Evolutionary conservation across 139 green algal genomes (phyloP).

Genomic region (Gonium pectorale): DNA sequence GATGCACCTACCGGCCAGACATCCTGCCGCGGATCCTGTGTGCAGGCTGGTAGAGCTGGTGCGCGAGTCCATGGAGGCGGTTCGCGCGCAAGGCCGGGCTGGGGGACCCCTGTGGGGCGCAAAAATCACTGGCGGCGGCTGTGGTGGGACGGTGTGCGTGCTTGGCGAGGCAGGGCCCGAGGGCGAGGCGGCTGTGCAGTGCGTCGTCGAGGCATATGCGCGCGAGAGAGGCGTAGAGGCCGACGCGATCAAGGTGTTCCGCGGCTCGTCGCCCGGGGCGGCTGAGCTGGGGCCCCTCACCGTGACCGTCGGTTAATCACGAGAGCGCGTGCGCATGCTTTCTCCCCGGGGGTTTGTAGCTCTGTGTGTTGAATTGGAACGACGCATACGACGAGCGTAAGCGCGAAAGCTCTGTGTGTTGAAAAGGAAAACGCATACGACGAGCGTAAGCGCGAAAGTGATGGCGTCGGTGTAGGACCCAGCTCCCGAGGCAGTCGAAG

Average conservation of each 20-base stretch:
- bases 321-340: too few relatives aligned
- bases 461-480: too few relatives aligned
- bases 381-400: too few relatives aligned
- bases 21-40: too few relatives aligned
- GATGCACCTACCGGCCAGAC: too few relatives aligned
- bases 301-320: not conserved
- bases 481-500: too few relatives aligned
- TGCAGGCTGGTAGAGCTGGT: conserved; percentile 79
- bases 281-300: conserved; percentile 7
- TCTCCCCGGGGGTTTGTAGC: too few relatives aligned
- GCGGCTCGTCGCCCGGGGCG: conserved; percentile 24
- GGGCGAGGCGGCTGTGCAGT: conserved; percentile 34
- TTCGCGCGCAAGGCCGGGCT: conserved; percentile 9
- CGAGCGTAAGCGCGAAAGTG: too few relatives aligned
- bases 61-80: conserved; percentile 56
- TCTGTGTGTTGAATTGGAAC: too few relatives aligned
- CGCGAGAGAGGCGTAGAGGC: not conserved
- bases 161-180: conserved; percentile 59
- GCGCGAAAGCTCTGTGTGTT: not conserved
- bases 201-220: conserved; percentile 20
- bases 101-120: conserved; percentile 82
- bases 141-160: conserved; percentile 88
- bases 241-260: conserved; percentile 17
- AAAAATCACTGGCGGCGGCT: conserved; percentile 96
- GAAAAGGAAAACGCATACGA: too few relatives aligned